A percentile compares a stretch with the other conserved stretches of the same genome.
Conservation (phyloP, 2,329 filamentous ascomycete species). For the Monosporascus sp. region DNA sequence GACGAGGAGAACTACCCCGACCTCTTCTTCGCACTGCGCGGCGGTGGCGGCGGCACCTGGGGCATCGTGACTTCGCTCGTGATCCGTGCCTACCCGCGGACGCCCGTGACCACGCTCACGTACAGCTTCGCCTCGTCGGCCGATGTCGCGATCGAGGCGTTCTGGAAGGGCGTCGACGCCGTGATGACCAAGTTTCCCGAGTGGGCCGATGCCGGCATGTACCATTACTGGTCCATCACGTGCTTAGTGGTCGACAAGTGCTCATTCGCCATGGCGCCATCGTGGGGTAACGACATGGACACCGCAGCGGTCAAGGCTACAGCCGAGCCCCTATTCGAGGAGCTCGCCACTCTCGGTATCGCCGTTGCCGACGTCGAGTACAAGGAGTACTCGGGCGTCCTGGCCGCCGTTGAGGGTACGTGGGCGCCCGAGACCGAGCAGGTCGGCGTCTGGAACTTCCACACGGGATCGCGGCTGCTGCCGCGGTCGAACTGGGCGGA, state of each 20-base stretch:
- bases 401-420: slow-evolving; percentile 12
- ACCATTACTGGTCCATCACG: slow-evolving; percentile 14
- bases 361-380: slow-evolving; percentile 6
- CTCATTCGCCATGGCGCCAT: slow-evolving; percentile 13
- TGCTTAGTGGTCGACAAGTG: slow-evolving; percentile 6
- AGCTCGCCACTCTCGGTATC: slow-evolving; percentile 8
- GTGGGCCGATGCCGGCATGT: slow-evolving; percentile 20
- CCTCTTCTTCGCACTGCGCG: slow-evolving; percentile 45
- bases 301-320: slow-evolving; percentile 2
- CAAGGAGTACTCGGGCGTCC: slow-evolving; percentile 10
- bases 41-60: slow-evolving; percentile 38
- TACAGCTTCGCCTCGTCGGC: slow-evolving; percentile 22
- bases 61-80: slow-evolving; percentile 36
- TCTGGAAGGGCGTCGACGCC: slow-evolving; percentile 27
- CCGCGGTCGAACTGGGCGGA: slow-evolving; percentile 18
- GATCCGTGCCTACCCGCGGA: slow-evolving; percentile 28
- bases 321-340: slow-evolving; percentile 11
- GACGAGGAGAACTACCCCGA: slow-evolving; percentile 37
- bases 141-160: slow-evolving; percentile 12
- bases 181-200: slow-evolving; percentile 28
- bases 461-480: slow-evolving; percentile 14
- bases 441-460: slow-evolving; percentile 12
- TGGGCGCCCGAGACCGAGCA: slow-evolving; percentile 12
- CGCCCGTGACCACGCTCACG: slow-evolving; percentile 28
- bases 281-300: slow-evolving; percentile 13